A percentile compares a stretch with the other conserved stretches of the same genome.
Conservation (phyloP, 495 filamentous ascomycete genomes). For the Saxophila tyrrhenica region DNA sequence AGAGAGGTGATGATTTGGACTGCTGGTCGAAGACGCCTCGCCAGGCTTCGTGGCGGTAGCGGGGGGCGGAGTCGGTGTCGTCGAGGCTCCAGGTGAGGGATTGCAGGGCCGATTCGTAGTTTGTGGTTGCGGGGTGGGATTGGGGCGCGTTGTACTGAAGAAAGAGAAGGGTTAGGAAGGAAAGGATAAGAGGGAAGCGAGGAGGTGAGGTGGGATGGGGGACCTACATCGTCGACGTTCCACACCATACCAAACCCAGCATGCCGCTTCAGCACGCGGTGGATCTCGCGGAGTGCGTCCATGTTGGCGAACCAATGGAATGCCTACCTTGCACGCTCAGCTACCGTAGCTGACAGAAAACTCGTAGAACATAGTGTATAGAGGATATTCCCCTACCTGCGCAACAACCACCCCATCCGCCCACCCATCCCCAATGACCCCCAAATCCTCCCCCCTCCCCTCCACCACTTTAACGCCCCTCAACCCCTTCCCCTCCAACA, state of each 20-base stretch:
- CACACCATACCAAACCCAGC: slow-evolving; percentile 50
- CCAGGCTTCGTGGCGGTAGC: slow-evolving; percentile 41
- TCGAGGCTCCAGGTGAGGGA: slow-evolving; percentile 21
- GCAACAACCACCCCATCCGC: slow-evolving; percentile 52
- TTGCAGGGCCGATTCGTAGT: slow-evolving; percentile 17
- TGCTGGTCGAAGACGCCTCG: slow-evolving; percentile 22
- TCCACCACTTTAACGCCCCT: slow-evolving; percentile 37
- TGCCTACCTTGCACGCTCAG: no score
- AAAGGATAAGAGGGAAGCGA: background rate
- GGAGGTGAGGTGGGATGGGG: background rate
- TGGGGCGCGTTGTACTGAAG: slow-evolving; percentile 17
- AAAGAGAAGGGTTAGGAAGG: no score
- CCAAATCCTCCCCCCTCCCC: slow-evolving; percentile 40
- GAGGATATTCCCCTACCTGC: slow-evolving; percentile 54
- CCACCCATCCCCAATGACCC: slow-evolving; percentile 43
- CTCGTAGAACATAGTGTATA: no score
- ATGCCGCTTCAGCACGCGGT: slow-evolving; percentile 42
- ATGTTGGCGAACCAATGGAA: slow-evolving; percentile 46
- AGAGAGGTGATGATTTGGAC: slow-evolving; percentile 15
- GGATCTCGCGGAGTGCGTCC: slow-evolving; percentile 45
- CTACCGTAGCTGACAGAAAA: no score
- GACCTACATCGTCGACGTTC: slow-evolving; percentile 12
- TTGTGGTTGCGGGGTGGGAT: slow-evolving; percentile 4
- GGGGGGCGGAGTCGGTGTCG: slow-evolving; percentile 23
- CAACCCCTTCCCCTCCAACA: slow-evolving; percentile 43